A percentile compares a stretch with the other conserved stretches of the same genome.
Conservation (phyloP, 768 basidiomycete genomes). For the Rossbeevera mucosa region DNA sequence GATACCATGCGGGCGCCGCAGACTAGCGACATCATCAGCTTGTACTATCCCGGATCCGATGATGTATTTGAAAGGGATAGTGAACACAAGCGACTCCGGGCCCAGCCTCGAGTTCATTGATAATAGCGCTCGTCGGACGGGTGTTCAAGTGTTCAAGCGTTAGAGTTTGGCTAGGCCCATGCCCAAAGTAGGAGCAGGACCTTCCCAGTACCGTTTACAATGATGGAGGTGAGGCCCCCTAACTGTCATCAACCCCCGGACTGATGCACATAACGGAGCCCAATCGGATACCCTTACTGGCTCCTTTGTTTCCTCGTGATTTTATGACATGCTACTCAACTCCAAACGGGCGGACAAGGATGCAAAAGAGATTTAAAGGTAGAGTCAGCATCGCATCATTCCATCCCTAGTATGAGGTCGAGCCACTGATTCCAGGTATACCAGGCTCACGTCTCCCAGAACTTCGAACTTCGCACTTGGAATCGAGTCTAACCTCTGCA, state of each 20-base stretch:
- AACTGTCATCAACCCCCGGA: background rate
- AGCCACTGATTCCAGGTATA: background rate
- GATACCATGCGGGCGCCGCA: background rate
- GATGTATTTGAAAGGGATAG: background rate
- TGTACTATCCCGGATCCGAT: background rate
- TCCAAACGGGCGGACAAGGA: conserved; percentile 3
- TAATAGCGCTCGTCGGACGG: background rate
- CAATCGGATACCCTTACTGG: background rate
- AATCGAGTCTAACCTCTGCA: conserved; percentile 3
- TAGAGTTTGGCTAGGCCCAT: background rate
- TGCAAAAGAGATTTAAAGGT: background rate
- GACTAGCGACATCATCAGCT: background rate
- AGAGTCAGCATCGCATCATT: background rate
- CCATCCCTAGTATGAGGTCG: background rate
- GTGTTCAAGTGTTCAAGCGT: background rate
- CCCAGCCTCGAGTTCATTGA: background rate
- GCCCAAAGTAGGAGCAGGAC: too few species aligned
- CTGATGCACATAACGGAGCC: background rate
- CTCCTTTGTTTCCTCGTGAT: background rate
- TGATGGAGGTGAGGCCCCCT: background rate
- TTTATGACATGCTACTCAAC: background rate
- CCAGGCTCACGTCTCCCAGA: background rate
- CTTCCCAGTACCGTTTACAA: background rate
- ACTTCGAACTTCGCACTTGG: background rate
- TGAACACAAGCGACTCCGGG: background rate